These are phyloP conservation scores for Pterula multifida DNA, from an alignment of 1,284 basidiomycete species.

Conservation along the genomic window DNA sequence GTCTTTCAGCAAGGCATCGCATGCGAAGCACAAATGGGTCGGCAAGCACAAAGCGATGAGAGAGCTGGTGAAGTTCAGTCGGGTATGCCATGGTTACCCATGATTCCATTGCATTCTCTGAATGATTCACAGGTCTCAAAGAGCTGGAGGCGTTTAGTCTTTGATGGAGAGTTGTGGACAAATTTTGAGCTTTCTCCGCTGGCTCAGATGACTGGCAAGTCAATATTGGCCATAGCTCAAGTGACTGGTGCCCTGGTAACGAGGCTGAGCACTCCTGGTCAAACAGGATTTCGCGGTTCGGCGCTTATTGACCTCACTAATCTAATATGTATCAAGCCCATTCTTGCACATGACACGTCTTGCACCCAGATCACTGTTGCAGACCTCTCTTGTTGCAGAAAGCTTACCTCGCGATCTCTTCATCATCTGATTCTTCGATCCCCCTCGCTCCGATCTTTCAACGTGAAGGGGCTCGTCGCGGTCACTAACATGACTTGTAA, in stretches of 20 bases:
- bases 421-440: constrained; percentile 62
- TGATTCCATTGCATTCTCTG: constrained; percentile 10
- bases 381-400: constrained; percentile 65
- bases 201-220: constrained; percentile 35
- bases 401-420: constrained; percentile 52
- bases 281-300: constrained; percentile 38
- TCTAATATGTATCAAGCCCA: constrained; percentile 33
- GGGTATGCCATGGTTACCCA: constrained; percentile 39
- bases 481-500: constrained; percentile 68
- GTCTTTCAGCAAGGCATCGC: constrained; percentile 44
- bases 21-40: constrained; percentile 51
- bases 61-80: constrained; percentile 69
- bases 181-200: constrained; percentile 50
- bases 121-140: constrained; percentile 58
- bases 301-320: constrained; percentile 40
- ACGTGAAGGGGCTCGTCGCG: constrained; percentile 53
- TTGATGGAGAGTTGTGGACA: constrained; percentile 84
- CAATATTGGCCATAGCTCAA: constrained; percentile 38
- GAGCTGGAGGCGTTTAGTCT: constrained; percentile 65
- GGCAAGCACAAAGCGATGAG: constrained; percentile 60
- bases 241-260: constrained; percentile 57
- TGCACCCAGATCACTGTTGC: constrained; percentile 57
- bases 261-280: constrained; percentile 54
- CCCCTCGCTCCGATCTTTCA: constrained; percentile 46
- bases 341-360: constrained; percentile 21